phyloP scores from a whole-genome alignment of 164 flowering plant species.

The Magnolia kwangsiensis region DNA sequence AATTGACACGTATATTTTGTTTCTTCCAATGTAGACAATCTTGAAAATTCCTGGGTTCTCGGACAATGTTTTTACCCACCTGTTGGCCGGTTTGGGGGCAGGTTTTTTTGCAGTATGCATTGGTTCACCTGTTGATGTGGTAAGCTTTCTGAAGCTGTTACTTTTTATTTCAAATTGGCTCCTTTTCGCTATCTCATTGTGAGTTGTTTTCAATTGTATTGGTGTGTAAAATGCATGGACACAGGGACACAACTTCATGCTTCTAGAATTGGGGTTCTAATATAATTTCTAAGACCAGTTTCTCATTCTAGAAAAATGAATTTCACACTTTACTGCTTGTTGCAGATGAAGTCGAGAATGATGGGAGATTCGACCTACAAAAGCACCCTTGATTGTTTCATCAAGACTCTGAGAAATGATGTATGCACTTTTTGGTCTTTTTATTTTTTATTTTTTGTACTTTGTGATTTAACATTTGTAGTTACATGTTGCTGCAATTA shows the following conservation, averaged over 20 bases:
- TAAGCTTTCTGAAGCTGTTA: constrained; percentile 25
- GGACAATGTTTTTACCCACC: constrained; percentile 82
- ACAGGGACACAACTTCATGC: not conserved
- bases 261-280: not conserved
- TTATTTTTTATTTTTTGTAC: not conserved
- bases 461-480: too few relatives aligned
- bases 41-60: constrained; percentile 87
- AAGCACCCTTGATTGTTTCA: constrained; percentile 83
- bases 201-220: not conserved
- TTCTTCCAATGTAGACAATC: constrained; percentile 62
- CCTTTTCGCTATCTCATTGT: too few relatives aligned
- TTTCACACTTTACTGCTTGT: constrained; percentile 14
- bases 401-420: constrained; percentile 79
- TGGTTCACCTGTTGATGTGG: constrained; percentile 98
- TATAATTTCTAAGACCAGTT: not conserved
- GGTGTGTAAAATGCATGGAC: not conserved
- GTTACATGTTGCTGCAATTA: not conserved
- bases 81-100: constrained; percentile 94
- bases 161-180: too few relatives aligned
- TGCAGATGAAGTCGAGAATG: constrained; percentile 96
- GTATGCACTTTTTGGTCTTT: constrained; percentile 27
- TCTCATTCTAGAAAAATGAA: constrained; percentile 5
- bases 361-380: constrained; percentile 91
- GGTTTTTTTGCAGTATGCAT: constrained; percentile 96
- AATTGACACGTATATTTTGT: constrained; percentile 12